Conservation (phyloP, 129 eudicot genomes). For the Centrapalus pauciflorus region DNA sequence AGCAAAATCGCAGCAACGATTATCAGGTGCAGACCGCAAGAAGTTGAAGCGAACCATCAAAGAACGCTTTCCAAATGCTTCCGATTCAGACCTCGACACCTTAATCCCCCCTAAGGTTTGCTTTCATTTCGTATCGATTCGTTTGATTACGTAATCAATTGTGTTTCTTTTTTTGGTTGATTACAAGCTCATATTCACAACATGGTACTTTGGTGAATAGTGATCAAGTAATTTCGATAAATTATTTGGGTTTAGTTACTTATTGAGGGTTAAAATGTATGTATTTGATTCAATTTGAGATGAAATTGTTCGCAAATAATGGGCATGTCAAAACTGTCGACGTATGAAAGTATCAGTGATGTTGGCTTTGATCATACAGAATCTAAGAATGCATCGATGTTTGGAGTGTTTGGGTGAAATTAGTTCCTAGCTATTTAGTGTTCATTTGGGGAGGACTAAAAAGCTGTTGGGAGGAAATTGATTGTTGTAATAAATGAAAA, state of each 20-base stretch:
- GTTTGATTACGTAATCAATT: neutral
- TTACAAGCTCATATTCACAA: neutral
- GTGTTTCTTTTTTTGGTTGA: neutral
- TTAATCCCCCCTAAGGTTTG: conserved; percentile 76
- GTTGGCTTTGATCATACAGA: too few relatives aligned
- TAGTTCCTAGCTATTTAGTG: too few relatives aligned
- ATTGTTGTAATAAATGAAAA: too few relatives aligned
- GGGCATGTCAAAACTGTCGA: too few relatives aligned
- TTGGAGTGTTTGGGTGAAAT: too few relatives aligned
- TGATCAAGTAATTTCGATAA: neutral
- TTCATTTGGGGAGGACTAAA: too few relatives aligned
- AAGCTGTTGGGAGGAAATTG: too few relatives aligned
- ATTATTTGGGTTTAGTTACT: neutral
- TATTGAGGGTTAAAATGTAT: neutral
- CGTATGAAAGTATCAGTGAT: too few relatives aligned
- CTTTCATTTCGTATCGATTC: neutral
- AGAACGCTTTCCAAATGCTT: conserved; percentile 59
- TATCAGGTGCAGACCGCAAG: conserved; percentile 94
- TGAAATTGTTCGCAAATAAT: too few relatives aligned
- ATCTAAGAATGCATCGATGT: too few relatives aligned
- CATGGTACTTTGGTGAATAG: neutral
- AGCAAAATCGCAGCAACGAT: conserved; percentile 68
- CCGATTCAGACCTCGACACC: conserved; percentile 63
- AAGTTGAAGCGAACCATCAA: conserved; percentile 63
- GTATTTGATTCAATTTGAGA: neutral